A percentile compares a stretch with the other conserved stretches of the same genome.
phyloP scores from a whole-genome alignment of 352 stramenopile species.

The Phytophthora pistaciae region DNA sequence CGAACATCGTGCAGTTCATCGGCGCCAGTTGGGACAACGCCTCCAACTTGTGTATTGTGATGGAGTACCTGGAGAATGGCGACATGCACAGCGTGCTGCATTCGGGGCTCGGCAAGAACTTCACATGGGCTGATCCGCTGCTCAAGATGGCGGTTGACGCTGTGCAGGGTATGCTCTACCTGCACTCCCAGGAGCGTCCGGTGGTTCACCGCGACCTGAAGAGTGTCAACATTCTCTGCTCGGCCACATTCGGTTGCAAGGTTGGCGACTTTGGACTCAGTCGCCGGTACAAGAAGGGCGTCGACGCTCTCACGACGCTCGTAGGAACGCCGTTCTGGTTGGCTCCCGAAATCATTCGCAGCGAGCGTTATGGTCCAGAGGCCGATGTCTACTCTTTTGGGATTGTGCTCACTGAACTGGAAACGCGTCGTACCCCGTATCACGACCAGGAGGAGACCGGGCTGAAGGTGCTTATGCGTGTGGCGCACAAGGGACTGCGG shows the following conservation, averaged over 20 bases:
- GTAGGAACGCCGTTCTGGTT: slow-evolving; percentile 91
- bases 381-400: slow-evolving; percentile 92
- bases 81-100: slow-evolving; percentile 90
- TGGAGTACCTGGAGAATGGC: slow-evolving; percentile 92
- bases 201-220: slow-evolving; percentile 91
- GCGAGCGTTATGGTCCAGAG: slow-evolving; percentile 79
- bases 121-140: slow-evolving; percentile 86
- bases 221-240: slow-evolving; percentile 91
- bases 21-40: slow-evolving; percentile 90
- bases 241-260: slow-evolving; percentile 89
- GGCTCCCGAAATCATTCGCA: slow-evolving; percentile 89
- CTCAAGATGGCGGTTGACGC: slow-evolving; percentile 90
- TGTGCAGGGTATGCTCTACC: slow-evolving; percentile 89
- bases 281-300: slow-evolving; percentile 81
- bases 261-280: slow-evolving; percentile 90
- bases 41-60: slow-evolving; percentile 90
- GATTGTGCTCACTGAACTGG: slow-evolving; percentile 89
- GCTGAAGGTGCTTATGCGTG: slow-evolving; percentile 83
- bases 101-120: slow-evolving; percentile 79
- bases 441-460: slow-evolving; percentile 78
- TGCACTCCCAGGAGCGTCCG: slow-evolving; percentile 85
- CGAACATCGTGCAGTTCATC: slow-evolving; percentile 92
- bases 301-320: slow-evolving; percentile 86
- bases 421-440: slow-evolving; percentile 86
- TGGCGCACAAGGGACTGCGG: slow-evolving; percentile 76